Evolutionary conservation across 108 stramenopile genomes (phyloP).

Genomic region (Skeletonema marinoi): DNA sequence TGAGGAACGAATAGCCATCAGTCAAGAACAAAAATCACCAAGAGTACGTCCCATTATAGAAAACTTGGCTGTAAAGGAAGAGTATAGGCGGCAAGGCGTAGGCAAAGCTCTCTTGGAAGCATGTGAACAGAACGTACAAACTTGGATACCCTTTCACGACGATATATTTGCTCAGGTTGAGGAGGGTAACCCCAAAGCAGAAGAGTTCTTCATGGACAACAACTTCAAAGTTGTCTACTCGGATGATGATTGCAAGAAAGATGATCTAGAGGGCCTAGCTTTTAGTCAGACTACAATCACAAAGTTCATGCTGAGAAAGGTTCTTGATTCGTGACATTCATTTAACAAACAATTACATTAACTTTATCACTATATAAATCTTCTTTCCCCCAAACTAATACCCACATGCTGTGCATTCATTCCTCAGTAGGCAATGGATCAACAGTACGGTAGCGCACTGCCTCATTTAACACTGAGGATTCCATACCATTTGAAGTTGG

Average conservation of each 20-base stretch:
- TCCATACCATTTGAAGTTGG: constrained; percentile 18
- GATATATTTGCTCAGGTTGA: constrained; percentile 46
- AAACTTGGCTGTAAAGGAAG: constrained; percentile 35
- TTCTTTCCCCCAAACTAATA: neutral
- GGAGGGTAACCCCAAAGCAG: constrained; percentile 20
- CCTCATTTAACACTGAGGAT: constrained; percentile 28
- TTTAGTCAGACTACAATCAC: constrained; percentile 25
- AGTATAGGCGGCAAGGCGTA: constrained; percentile 26
- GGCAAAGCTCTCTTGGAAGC: constrained; percentile 35
- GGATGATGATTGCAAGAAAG: constrained; percentile 32
- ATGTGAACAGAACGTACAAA: constrained; percentile 29
- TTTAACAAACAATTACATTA: too few species aligned
- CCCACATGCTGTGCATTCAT: neutral
- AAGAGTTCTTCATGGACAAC: constrained; percentile 21
- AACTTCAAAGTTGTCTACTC: constrained; percentile 24
- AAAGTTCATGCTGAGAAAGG: constrained; percentile 40
- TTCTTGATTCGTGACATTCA: constrained; percentile 1
- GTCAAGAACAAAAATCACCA: constrained; percentile 29
- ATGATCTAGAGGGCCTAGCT: constrained; percentile 9
- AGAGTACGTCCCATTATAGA: constrained; percentile 40
- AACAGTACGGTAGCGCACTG: constrained; percentile 33
- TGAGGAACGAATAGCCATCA: constrained; percentile 34
- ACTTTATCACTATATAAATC: neutral
- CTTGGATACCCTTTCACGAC: constrained; percentile 27
- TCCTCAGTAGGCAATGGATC: constrained; percentile 37